Evolutionary conservation across 2,329 filamentous ascomycete genomes (phyloP), one percentile per base, ranked within the genome.

Genomic region (Leptographium procerum): DNA sequence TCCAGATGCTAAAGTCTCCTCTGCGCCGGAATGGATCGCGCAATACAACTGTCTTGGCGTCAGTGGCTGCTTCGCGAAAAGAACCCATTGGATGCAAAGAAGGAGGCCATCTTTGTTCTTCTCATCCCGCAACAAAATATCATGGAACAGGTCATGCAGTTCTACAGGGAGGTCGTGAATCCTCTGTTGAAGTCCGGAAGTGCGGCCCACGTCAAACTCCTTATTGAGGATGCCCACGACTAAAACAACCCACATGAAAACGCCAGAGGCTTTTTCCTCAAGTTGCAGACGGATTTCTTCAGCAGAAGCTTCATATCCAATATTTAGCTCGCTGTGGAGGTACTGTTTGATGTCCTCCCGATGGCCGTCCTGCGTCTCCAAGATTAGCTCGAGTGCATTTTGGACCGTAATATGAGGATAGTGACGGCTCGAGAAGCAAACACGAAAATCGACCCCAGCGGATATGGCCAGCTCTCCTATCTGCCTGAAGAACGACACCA

Each of bases 71-170:
- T 65, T 68, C 0, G 81, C 71, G 28, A 74, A 83, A 0, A 85
- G 68, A 0, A 85, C 69, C 76, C 77, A 84, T 24, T 77, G 72
- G 0, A 85, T 60, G 33, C 75, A 81, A 0, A 79, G 61, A 0
- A 72, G 57, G 0, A 83, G 61, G 0, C 72, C 67, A 0, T 75
- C 67, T 52, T 68, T 66, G 6, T 80, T 70, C 0, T 69, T 43
- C 0, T 57, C 22, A 56, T 85, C 80, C 19, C 78, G 71, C 0
- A 59, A 72, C 2, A 84, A 58, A 0, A 84, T 78, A 19, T 79
- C 68, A 3, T 68, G 69, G 13, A 56, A 28, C 3, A 56, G 54
- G 2, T 34, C 9, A 4, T 48, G 54, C 13, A 56, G 26, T 2
- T n/a, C 10, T 22, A 5, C 2, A 1, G 54, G 54, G 10, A 48